These are phyloP conservation scores for Leucosporidium yakuticum DNA, from an alignment of 768 basidiomycete genomes.

Conservation along the genomic window DNA sequence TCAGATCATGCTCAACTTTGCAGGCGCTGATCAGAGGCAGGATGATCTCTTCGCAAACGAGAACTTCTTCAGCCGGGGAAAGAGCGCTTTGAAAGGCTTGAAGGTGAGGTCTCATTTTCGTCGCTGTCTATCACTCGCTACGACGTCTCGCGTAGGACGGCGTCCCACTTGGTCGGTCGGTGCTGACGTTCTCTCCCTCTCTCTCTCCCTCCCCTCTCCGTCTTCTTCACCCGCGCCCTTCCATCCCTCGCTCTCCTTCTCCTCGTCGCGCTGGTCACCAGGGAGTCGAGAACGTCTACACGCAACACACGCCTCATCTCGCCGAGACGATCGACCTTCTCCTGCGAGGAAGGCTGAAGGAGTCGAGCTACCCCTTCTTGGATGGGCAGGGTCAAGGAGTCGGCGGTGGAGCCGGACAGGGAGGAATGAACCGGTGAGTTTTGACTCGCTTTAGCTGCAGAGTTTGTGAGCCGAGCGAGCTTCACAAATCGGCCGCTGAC, in stretches of 20 bases:
- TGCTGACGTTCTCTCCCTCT: too few relatives aligned
- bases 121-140: background rate
- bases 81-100: slow-evolving; percentile 88
- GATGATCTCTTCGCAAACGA: slow-evolving; percentile 96
- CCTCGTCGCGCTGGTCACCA: slow-evolving; percentile 39
- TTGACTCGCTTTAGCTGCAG: background rate
- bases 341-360: slow-evolving; percentile 75
- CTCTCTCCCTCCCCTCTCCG: background rate
- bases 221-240: too few relatives aligned
- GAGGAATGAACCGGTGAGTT: slow-evolving; percentile 11
- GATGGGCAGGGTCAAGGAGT: slow-evolving; percentile 50
- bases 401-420: slow-evolving; percentile 12
- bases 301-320: slow-evolving; percentile 89
- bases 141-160: background rate
- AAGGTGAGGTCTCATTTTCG: slow-evolving; percentile 54
- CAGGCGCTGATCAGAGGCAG: slow-evolving; percentile 92
- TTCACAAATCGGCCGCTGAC: background rate
- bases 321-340: slow-evolving; percentile 85
- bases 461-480: background rate
- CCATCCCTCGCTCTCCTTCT: slow-evolving; percentile 12
- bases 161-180: too few relatives aligned
- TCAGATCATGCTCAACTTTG: slow-evolving; percentile 83
- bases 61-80: slow-evolving; percentile 85
- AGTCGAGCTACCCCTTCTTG: slow-evolving; percentile 83
- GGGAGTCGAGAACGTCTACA: slow-evolving; percentile 99